Evolutionary conservation across 2,329 filamentous ascomycete genomes (phyloP).

Genomic region (Zymoseptoria ardabiliae): DNA sequence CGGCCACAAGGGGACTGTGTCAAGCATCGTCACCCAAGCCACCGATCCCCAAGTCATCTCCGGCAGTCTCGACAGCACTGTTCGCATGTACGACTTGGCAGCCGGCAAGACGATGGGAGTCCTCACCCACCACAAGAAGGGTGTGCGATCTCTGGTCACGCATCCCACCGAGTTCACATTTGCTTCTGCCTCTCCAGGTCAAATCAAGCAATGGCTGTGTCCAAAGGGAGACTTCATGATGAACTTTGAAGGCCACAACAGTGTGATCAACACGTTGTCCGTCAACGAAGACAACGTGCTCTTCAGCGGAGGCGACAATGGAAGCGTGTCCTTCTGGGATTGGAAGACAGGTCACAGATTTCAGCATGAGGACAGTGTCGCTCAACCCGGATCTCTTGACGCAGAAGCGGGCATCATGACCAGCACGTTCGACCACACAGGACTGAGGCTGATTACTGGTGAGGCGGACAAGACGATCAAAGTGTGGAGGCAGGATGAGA

Average conservation of each 20-base stretch:
- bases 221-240: slow-evolving; percentile 98
- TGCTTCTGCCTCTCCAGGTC: slow-evolving; percentile 80
- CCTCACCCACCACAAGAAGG: slow-evolving; percentile 97
- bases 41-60: slow-evolving; percentile 94
- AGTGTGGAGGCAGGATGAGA: slow-evolving; percentile 91
- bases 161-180: slow-evolving; percentile 96
- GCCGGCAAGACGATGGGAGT: slow-evolving; percentile 95
- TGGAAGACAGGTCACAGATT: slow-evolving; percentile 96
- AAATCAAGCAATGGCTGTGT: slow-evolving; percentile 99
- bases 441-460: slow-evolving; percentile 81
- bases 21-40: slow-evolving; percentile 86
- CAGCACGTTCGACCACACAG: slow-evolving; percentile 84
- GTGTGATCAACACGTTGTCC: slow-evolving; percentile 88
- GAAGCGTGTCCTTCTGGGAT: slow-evolving; percentile 96
- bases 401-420: slow-evolving; percentile 94
- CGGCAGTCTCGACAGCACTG: slow-evolving; percentile 83
- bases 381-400: slow-evolving; percentile 87
- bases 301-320: slow-evolving; percentile 92
- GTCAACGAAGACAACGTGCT: slow-evolving; percentile 94
- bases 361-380: slow-evolving; percentile 81
- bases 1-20: slow-evolving; percentile 85
- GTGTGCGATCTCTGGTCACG: slow-evolving; percentile 72
- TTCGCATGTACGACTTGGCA: slow-evolving; percentile 89
- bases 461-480: slow-evolving; percentile 96
- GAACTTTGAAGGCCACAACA: slow-evolving; percentile 94